phyloP scores from a whole-genome alignment of 1,139 yeast species.

The Hansenula lynferdii region DNA sequence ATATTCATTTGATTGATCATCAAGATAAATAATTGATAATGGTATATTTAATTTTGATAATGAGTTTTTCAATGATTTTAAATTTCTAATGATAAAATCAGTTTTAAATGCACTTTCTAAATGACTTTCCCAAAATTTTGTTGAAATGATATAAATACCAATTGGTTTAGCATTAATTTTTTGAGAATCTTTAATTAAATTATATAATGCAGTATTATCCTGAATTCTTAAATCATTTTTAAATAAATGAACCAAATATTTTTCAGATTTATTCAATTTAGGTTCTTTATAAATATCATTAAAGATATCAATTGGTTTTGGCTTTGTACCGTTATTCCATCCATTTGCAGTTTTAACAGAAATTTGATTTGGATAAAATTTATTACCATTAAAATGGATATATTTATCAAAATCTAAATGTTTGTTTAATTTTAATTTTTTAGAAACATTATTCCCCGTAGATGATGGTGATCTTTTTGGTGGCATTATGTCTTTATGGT shows the following conservation, averaged over 20 bases:
- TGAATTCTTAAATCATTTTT: constrained; percentile 36
- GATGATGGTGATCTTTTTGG: background rate
- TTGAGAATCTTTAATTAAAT: constrained; percentile 30
- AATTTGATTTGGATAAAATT: background rate
- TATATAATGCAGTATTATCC: constrained; percentile 36
- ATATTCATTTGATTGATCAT: constrained; percentile 20
- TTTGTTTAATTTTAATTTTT: background rate
- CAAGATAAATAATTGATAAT: constrained; percentile 31
- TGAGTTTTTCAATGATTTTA: constrained; percentile 28
- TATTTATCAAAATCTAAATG: background rate
- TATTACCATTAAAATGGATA: background rate
- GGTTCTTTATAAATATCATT: constrained; percentile 3
- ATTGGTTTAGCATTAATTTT: constrained; percentile 27
- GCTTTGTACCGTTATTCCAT: constrained; percentile 8
- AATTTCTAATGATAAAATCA: constrained; percentile 32
- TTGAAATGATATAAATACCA: constrained; percentile 36
- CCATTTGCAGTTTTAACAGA: constrained; percentile 9
- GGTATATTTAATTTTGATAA: constrained; percentile 36
- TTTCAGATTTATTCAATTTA: constrained; percentile 3
- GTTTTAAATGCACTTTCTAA: constrained; percentile 38
- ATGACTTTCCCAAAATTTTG: constrained; percentile 38
- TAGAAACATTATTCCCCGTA: background rate
- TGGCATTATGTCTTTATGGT: background rate
- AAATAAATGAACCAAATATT: constrained; percentile 38
- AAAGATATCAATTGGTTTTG: constrained; percentile 9